These are phyloP conservation scores for Agrocybe pediades DNA, from an alignment of 768 basidiomycete species.

Conservation along the genomic window DNA sequence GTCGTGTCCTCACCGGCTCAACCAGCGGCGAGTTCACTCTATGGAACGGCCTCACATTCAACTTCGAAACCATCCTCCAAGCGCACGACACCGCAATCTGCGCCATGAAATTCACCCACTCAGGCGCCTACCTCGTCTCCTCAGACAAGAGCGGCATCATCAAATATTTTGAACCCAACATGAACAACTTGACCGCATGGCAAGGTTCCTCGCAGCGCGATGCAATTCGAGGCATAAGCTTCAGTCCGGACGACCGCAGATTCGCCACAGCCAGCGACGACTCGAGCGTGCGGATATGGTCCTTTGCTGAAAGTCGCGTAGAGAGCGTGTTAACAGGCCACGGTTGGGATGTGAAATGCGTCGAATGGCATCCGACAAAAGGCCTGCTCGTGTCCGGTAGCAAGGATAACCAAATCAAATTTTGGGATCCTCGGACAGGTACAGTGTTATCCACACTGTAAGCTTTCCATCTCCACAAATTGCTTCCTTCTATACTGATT, in stretches of 20 bases:
- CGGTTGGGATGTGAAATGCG: conserved; percentile 98
- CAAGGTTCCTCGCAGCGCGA: conserved; percentile 85
- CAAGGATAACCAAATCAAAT: conserved; percentile 98
- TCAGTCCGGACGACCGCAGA: conserved; percentile 87
- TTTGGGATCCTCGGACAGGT: conserved; percentile 97
- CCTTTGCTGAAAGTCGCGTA: conserved; percentile 87
- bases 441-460: conserved; percentile 90
- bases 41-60: conserved; percentile 99
- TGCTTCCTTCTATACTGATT: not conserved
- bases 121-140: conserved; percentile 90
- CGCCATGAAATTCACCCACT: conserved; percentile 86
- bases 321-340: conserved; percentile 96
- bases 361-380: conserved; percentile 98
- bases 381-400: conserved; percentile 93
- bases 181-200: conserved; percentile 98
- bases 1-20: conserved; percentile 91
- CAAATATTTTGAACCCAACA: conserved; percentile 99
- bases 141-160: conserved; percentile 93
- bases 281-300: conserved; percentile 93
- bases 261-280: conserved; percentile 98
- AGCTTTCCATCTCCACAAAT: conserved; percentile 24
- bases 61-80: conserved; percentile 99
- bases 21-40: conserved; percentile 98
- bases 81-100: conserved; percentile 96
- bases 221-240: conserved; percentile 88